Percentiles rank a stretch among this genome's conserved stretches.
phyloP scores from a whole-genome alignment of 108 stramenopile species.

The Nannochloropsis salina region DNA sequence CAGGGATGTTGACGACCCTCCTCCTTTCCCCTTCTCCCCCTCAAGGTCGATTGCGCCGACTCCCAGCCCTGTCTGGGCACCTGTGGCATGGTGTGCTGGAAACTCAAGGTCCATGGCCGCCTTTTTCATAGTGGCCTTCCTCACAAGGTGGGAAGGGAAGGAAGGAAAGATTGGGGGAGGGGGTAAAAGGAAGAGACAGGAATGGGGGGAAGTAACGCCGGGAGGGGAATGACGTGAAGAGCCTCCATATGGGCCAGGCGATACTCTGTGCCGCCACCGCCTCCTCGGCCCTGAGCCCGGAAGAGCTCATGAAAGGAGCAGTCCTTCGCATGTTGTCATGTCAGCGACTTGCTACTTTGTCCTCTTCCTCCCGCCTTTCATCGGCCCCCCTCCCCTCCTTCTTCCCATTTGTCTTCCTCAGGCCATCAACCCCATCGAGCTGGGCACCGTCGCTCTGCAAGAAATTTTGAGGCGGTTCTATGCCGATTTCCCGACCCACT shows the following conservation, averaged over 20 bases:
- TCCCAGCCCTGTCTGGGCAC: constrained; percentile 59
- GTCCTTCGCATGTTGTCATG: background rate
- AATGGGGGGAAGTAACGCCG: background rate
- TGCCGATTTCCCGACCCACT: constrained; percentile 56
- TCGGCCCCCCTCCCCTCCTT: background rate
- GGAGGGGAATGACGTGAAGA: too few relatives aligned
- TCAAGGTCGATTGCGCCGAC: constrained; percentile 57
- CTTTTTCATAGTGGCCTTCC: constrained; percentile 61
- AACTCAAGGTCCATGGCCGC: constrained; percentile 55
- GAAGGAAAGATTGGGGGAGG: background rate
- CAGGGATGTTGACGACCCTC: background rate
- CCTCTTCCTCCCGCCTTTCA: background rate
- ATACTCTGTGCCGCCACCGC: too few relatives aligned
- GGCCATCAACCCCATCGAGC: constrained; percentile 60
- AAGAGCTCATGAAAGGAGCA: too few relatives aligned
- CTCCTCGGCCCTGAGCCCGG: too few relatives aligned
- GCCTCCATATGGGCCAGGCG: too few relatives aligned
- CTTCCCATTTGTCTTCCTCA: background rate
- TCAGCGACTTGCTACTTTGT: background rate
- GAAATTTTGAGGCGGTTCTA: constrained; percentile 47
- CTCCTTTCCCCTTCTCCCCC: background rate
- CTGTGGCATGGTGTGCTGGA: constrained; percentile 57
- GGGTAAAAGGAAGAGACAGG: background rate
- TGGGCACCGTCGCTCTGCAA: constrained; percentile 48
- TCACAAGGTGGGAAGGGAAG: constrained; percentile 37